Percentiles rank a stretch among this genome's conserved stretches.
phyloP scores from a whole-genome alignment of 352 stramenopile genomes.

The Phytophthora cactorum region DNA sequence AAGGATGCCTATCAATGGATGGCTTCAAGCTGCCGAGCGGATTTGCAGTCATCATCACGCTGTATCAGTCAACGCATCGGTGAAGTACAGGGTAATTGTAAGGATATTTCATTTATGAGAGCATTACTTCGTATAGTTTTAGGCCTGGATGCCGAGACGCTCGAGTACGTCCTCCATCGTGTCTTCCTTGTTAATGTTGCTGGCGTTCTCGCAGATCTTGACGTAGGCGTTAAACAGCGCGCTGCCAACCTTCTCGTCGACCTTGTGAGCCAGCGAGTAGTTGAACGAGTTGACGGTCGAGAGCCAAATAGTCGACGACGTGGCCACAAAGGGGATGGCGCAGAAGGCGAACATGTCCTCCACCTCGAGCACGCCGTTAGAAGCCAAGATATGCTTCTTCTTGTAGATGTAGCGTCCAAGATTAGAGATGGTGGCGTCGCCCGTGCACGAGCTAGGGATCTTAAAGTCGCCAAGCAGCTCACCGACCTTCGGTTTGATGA shows the following conservation, averaged over 20 bases:
- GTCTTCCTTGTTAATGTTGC: constrained; percentile 47
- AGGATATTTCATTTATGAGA: neutral
- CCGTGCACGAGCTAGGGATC: constrained; percentile 44
- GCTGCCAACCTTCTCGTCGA: constrained; percentile 41
- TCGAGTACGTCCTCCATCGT: constrained; percentile 52
- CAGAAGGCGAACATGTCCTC: constrained; percentile 62
- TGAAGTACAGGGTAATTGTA: neutral
- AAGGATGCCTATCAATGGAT: constrained; percentile 1
- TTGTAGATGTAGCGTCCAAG: constrained; percentile 44
- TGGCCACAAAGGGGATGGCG: constrained; percentile 58
- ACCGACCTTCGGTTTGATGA: constrained; percentile 31
- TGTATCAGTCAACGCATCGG: neutral
- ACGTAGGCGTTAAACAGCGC: constrained; percentile 67
- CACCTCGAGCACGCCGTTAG: constrained; percentile 39
- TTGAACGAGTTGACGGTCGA: constrained; percentile 58
- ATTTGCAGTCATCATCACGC: neutral
- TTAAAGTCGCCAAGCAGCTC: constrained; percentile 35
- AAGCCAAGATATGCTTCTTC: constrained; percentile 37
- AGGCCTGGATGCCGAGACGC: constrained; percentile 26
- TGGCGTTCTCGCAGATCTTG: constrained; percentile 57
- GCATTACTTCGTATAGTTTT: neutral
- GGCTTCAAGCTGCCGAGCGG: neutral
- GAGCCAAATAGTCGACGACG: constrained; percentile 57
- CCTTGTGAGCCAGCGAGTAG: constrained; percentile 70
- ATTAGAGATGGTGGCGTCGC: constrained; percentile 54